Conservation (phyloP, 1,284 basidiomycete species). For the Apiotrichum mycotoxinovorans region DNA sequence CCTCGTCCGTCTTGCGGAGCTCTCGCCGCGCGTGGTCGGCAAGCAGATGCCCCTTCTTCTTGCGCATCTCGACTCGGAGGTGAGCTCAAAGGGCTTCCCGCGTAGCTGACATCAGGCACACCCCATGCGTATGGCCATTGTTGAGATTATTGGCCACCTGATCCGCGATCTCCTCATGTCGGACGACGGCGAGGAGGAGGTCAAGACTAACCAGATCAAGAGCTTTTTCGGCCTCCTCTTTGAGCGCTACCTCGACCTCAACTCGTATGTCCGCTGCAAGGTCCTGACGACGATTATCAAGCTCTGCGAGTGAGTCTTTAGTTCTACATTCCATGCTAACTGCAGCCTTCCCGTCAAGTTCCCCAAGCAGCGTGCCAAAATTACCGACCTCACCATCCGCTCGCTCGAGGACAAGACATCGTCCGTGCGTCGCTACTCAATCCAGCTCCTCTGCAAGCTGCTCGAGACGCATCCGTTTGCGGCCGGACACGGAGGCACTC, state of each 20-base stretch:
- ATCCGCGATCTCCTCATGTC: constrained; percentile 70
- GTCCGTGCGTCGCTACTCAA: constrained; percentile 79
- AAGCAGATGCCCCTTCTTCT: constrained; percentile 86
- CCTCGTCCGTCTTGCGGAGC: constrained; percentile 74
- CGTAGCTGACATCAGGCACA: constrained; percentile 62
- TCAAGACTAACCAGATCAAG: constrained; percentile 76
- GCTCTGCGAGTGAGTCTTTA: constrained; percentile 58
- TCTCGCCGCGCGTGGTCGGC: constrained; percentile 76
- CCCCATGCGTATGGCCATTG: constrained; percentile 88
- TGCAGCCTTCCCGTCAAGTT: constrained; percentile 71
- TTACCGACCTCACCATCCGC: constrained; percentile 70
- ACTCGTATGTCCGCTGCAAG: constrained; percentile 86
- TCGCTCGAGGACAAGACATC: constrained; percentile 89
- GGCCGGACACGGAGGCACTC: constrained; percentile 73
- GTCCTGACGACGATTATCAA: constrained; percentile 73
- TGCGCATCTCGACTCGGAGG: constrained; percentile 87
- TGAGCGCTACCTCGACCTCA: constrained; percentile 81
- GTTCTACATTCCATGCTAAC: not conserved
- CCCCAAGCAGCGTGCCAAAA: constrained; percentile 75
- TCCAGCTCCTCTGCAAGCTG: constrained; percentile 71
- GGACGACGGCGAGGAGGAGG: constrained; percentile 58
- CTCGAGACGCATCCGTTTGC: constrained; percentile 89
- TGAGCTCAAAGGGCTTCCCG: constrained; percentile 46
- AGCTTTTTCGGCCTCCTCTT: constrained; percentile 78
- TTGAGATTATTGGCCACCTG: constrained; percentile 78